These are phyloP conservation scores for Ricinus communis DNA, from an alignment of 345 rosid species.

Conservation along the genomic window DNA sequence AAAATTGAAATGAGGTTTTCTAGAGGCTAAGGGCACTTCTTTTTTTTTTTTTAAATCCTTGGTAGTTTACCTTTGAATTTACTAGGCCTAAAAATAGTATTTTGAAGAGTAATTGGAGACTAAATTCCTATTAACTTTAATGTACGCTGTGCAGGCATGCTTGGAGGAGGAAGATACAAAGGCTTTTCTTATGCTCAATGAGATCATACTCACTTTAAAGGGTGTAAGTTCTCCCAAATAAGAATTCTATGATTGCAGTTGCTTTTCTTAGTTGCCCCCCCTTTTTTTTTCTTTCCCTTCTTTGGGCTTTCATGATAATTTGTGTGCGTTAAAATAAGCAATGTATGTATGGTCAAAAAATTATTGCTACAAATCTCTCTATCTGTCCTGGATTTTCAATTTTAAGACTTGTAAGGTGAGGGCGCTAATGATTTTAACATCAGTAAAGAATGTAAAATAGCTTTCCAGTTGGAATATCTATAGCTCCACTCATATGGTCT, in stretches of 20 bases:
- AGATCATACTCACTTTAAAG: constrained; percentile 78
- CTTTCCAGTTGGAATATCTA: neutral
- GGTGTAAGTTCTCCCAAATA: constrained; percentile 55
- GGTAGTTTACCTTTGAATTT: neutral
- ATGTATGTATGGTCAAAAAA: neutral
- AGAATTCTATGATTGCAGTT: neutral
- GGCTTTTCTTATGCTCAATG: constrained; percentile 84
- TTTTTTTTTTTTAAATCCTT: neutral
- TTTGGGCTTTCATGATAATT: neutral
- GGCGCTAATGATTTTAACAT: neutral
- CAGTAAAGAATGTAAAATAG: too few relatives aligned
- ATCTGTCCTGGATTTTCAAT: neutral
- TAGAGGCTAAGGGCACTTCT: neutral
- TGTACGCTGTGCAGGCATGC: constrained; percentile 52
- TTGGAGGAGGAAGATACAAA: constrained; percentile 66
- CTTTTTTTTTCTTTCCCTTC: neutral
- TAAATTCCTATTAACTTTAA: constrained; percentile 20
- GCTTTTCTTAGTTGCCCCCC: neutral
- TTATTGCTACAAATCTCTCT: neutral
- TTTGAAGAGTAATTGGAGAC: neutral
- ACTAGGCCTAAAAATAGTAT: neutral
- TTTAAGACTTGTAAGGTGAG: neutral
- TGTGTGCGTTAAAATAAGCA: neutral
- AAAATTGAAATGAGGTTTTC: neutral
- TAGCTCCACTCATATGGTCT: neutral